A percentile compares a stretch with the other conserved stretches of the same genome.
These are phyloP conservation scores for Penicillium parvum DNA, from an alignment of 495 filamentous ascomycete species.

Conservation along the genomic window DNA sequence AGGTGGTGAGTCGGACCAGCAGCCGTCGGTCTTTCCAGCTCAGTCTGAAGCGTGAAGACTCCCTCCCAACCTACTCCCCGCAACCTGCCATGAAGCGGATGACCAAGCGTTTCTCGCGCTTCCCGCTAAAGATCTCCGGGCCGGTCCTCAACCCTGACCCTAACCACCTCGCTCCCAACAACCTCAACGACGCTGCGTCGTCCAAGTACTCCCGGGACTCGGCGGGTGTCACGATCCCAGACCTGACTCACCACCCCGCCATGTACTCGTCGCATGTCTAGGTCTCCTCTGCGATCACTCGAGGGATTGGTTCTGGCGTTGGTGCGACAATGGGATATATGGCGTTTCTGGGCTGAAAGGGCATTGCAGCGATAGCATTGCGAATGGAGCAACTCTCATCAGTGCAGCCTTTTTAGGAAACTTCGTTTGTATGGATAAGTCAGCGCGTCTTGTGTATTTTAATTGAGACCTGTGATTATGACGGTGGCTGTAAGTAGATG, in stretches of 20 bases:
- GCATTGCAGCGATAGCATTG: too few relatives aligned
- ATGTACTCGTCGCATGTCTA: conserved; percentile 31
- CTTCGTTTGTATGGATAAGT: conserved; percentile 5
- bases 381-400: neutral
- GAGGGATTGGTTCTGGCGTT: neutral
- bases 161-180: neutral
- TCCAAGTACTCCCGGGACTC: conserved; percentile 37
- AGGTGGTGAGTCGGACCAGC: conserved; percentile 38
- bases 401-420: neutral
- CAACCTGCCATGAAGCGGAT: conserved; percentile 29
- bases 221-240: conserved; percentile 32
- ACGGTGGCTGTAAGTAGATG: neutral
- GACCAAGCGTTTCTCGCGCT: conserved; percentile 34
- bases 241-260: conserved; percentile 48
- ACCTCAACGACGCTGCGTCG: conserved; percentile 31
- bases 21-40: conserved; percentile 45
- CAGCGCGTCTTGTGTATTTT: conserved; percentile 1
- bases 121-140: conserved; percentile 45
- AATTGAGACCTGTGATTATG: conserved; percentile 5
- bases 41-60: conserved; percentile 40
- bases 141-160: conserved; percentile 14
- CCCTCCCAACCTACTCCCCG: conserved; percentile 42
- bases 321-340: neutral
- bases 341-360: neutral
- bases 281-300: neutral